phyloP scores from a whole-genome alignment of 2,329 filamentous ascomycete genomes.

The Penicillium sp. region DNA sequence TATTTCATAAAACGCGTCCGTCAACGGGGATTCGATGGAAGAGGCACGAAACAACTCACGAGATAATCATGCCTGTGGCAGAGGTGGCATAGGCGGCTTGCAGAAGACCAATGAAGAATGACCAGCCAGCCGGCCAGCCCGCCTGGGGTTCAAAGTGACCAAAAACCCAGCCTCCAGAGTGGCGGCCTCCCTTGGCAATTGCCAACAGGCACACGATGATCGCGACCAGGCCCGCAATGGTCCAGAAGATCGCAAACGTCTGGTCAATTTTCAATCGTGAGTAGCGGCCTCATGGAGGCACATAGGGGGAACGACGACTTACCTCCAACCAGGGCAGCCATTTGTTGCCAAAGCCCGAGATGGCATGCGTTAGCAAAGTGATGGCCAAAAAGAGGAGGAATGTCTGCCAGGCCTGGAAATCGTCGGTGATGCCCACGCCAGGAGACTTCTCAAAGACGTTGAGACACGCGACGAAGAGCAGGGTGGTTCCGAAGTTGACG shows the following conservation, averaged over 20 bases:
- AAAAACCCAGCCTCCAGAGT: conserved; percentile 58
- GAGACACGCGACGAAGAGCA: conserved; percentile 54
- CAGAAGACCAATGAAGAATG: conserved; percentile 66
- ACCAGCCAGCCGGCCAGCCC: conserved; percentile 67
- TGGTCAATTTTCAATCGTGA: conserved; percentile 40
- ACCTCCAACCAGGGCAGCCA: conserved; percentile 62
- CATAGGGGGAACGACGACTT: conserved; percentile 55
- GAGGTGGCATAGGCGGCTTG: conserved; percentile 67
- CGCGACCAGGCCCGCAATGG: conserved; percentile 58
- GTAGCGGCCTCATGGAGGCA: no score
- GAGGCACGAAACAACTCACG: conserved; percentile 50
- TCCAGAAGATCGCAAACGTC: conserved; percentile 74
- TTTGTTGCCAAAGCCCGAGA: conserved; percentile 51
- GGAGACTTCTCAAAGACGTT: conserved; percentile 51
- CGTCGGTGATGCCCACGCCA: conserved; percentile 42
- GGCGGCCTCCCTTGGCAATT: conserved; percentile 66
- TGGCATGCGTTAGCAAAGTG: conserved; percentile 55
- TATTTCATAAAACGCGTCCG: conserved; percentile 6
- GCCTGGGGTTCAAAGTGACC: conserved; percentile 57
- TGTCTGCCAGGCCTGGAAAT: conserved; percentile 58
- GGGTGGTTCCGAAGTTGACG: conserved; percentile 65
- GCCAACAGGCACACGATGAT: conserved; percentile 65
- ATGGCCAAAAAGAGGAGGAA: conserved; percentile 67
- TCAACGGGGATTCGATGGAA: conserved; percentile 3
- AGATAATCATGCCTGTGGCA: conserved; percentile 71